Conservation (phyloP, 2,329 filamentous ascomycete species). For the Escovopsis sp. region DNA sequence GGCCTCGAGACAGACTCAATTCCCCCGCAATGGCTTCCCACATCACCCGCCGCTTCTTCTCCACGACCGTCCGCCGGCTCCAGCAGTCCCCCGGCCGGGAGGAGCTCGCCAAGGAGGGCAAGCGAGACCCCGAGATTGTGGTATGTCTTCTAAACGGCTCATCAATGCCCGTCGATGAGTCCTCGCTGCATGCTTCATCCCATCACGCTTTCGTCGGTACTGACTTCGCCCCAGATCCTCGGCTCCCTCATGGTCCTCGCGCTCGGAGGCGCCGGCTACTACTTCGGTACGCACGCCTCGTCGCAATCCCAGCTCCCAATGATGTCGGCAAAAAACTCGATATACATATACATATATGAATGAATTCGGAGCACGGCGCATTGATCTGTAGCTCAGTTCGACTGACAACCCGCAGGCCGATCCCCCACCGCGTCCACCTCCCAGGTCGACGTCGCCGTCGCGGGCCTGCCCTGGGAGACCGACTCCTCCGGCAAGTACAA, state of each 20-base stretch:
- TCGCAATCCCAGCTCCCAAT: too few relatives aligned
- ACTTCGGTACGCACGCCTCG: constrained; percentile 48
- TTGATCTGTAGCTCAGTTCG: neutral
- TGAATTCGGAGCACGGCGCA: neutral
- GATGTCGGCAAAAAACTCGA: neutral
- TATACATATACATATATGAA: too few relatives aligned
- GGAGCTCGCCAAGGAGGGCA: constrained; percentile 41
- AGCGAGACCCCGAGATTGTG: constrained; percentile 35
- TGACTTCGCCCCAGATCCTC: constrained; percentile 50
- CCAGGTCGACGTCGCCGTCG: constrained; percentile 62
- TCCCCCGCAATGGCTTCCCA: constrained; percentile 38
- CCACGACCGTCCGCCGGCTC: constrained; percentile 38
- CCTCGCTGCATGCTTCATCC: too few relatives aligned
- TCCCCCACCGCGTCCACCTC: constrained; percentile 76
- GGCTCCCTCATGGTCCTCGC: constrained; percentile 81
- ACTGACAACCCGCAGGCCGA: constrained; percentile 37
- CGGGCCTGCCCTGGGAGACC: constrained; percentile 86
- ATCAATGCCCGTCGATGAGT: too few relatives aligned
- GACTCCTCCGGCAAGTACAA: constrained; percentile 53
- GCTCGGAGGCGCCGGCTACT: constrained; percentile 79
- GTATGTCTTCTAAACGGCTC: constrained; percentile 17
- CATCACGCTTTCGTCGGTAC: neutral
- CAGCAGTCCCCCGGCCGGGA: constrained; percentile 25
- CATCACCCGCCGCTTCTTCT: constrained; percentile 40
- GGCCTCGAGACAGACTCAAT: constrained; percentile 2